phyloP scores from a whole-genome alignment of 306 rosid genomes.

The Malus domestica region DNA sequence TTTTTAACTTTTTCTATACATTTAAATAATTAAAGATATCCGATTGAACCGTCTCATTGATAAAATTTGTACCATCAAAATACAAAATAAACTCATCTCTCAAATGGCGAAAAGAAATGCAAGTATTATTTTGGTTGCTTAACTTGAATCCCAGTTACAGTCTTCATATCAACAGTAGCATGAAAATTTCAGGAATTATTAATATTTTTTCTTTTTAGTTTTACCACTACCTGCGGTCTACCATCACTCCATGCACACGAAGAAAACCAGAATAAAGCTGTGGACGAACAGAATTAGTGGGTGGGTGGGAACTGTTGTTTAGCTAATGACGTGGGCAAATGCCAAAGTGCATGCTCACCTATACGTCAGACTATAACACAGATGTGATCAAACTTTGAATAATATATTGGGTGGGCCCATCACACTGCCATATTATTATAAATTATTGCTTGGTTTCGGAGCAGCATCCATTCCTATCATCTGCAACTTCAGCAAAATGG shows the following conservation, averaged over 20 bases:
- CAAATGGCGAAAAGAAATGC: too few relatives aligned
- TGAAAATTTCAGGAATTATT: too few relatives aligned
- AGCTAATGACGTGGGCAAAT: neutral
- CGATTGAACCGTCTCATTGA: too few relatives aligned
- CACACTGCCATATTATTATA: neutral
- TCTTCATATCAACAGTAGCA: neutral
- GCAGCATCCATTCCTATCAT: neutral
- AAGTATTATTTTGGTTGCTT: too few relatives aligned
- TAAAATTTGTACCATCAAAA: too few relatives aligned
- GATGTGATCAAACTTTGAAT: neutral
- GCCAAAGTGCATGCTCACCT: neutral
- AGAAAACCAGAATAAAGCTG: neutral
- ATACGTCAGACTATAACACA: neutral
- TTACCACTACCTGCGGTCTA: neutral
- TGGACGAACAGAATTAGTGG: neutral
- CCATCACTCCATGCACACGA: neutral
- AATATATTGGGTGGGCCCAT: neutral
- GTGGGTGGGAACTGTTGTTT: neutral
- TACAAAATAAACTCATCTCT: too few relatives aligned
- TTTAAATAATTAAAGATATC: too few relatives aligned
- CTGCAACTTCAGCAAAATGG: neutral
- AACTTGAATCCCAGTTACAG: too few relatives aligned
- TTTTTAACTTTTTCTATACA: too few relatives aligned
- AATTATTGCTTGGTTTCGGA: neutral
- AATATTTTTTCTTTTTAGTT: neutral